Evolutionary conservation across 805 yeast species (phyloP), one percentile per base, ranked within the genome.

Genomic region (Grigorovia yakushimaensis): DNA sequence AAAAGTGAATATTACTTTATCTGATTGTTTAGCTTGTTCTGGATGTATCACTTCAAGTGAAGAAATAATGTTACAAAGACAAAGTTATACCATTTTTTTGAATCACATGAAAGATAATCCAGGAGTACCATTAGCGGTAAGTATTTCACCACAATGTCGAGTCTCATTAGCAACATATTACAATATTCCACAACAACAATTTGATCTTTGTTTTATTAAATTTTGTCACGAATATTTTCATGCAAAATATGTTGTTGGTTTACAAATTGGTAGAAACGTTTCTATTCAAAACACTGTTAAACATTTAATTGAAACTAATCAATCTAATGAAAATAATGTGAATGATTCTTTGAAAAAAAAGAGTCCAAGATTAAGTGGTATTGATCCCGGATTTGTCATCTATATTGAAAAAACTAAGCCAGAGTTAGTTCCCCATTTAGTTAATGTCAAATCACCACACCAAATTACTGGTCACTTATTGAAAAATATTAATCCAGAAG

Each of bases 41-140:
- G 98, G 98, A 0, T 93, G 98, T 64, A 88, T 93, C 47, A 93
- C 98, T 0, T 85, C 96, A 4, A 94, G 96, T n/a, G 98, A 93
- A 61, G 96, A 91, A 52, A 88, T 93, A 6, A 69, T 93, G 42
- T 84, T 93, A 39, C 87, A 95, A 2, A 82, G 87, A 54, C 98
- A 93, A 62, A 85, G 95, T 37, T 94, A 89, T 56, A 78, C 77
- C 20, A 89, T 89, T 55, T 73, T 93, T 42, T 54, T 88, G 21
- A 75, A 76, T 42, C 83, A 81, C 35, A 49, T 46, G 45, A 39
- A 20, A 11, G 51, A 60, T 10, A 59, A 62, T 19, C 55, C 36
- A 13, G 40, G 59, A 1, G 73, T 71, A 49, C 58, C 69, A 0
- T 83, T 85, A 66, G 89, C 81, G 9, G 82, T 84, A 10, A 84